Conservation (phyloP, 306 rosid species). For the Argentina anserina region DNA sequence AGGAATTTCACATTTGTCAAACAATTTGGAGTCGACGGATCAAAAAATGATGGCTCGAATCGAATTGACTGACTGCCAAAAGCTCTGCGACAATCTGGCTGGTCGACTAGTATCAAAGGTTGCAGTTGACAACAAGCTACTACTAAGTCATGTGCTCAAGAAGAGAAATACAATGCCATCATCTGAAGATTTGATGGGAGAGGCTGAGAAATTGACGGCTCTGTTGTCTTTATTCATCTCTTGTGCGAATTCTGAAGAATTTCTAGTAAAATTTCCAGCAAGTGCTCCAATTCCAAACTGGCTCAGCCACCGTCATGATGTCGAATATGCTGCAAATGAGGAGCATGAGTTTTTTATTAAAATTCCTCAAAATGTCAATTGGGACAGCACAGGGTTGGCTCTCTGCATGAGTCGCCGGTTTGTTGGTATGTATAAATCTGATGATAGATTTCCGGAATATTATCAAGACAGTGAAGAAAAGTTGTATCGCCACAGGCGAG, state of each 20-base stretch:
- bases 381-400: neutral
- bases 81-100: neutral
- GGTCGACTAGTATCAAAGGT: too few relatives aligned
- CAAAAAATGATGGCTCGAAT: neutral
- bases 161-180: too few relatives aligned
- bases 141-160: too few relatives aligned
- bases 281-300: neutral
- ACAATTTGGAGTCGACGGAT: neutral
- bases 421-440: too few relatives aligned
- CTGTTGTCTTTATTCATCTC: neutral
- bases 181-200: too few relatives aligned
- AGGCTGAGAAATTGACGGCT: neutral
- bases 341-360: neutral
- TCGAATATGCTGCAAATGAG: too few relatives aligned
- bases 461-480: too few relatives aligned
- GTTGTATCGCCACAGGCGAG: too few relatives aligned
- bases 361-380: neutral
- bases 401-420: neutral
- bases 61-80: neutral
- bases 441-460: too few relatives aligned
- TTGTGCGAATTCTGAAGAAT: neutral
- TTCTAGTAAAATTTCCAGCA: neutral
- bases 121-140: too few relatives aligned
- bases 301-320: neutral
- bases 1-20: neutral